phyloP scores from a whole-genome alignment of 768 basidiomycete species.

The Fibroporia radiculosa region DNA sequence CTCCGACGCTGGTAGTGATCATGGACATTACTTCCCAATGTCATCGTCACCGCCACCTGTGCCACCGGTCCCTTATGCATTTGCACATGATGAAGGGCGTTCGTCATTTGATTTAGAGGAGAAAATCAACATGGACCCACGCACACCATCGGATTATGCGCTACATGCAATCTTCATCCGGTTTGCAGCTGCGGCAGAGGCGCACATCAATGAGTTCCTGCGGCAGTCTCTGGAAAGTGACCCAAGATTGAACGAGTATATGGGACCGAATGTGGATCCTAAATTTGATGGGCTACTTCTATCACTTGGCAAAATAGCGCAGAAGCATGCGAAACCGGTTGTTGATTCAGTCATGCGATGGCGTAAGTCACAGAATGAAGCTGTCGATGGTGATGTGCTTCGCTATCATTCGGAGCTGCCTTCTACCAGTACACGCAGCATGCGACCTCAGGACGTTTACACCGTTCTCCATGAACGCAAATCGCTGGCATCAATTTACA shows the following conservation, averaged over 20 bases:
- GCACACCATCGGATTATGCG: slow-evolving; percentile 83
- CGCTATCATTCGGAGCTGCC: slow-evolving; percentile 39
- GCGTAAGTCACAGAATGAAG: slow-evolving; percentile 71
- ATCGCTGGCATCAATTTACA: slow-evolving; percentile 78
- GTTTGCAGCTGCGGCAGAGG: slow-evolving; percentile 74
- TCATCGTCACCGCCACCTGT: slow-evolving; percentile 67
- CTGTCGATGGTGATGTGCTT: slow-evolving; percentile 40
- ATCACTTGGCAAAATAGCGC: slow-evolving; percentile 80
- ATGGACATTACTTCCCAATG: slow-evolving; percentile 31
- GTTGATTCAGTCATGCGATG: slow-evolving; percentile 84
- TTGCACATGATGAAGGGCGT: slow-evolving; percentile 36
- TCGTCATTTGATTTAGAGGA: slow-evolving; percentile 55
- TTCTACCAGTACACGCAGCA: slow-evolving; percentile 18
- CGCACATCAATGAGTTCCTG: slow-evolving; percentile 71
- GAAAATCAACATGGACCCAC: slow-evolving; percentile 60
- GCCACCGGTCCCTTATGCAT: slow-evolving; percentile 64
- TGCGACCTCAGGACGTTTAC: slow-evolving; percentile 40
- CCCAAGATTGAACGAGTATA: slow-evolving; percentile 51
- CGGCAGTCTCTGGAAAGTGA: slow-evolving; percentile 62
- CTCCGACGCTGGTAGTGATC: slow-evolving; percentile 69
- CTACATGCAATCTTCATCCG: slow-evolving; percentile 83
- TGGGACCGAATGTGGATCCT: slow-evolving; percentile 67
- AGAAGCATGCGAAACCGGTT: slow-evolving; percentile 76
- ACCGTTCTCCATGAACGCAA: slow-evolving; percentile 60
- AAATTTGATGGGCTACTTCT: slow-evolving; percentile 82